Evolutionary conservation across 208 protist species (phyloP).

Genomic region (Leishmania lainsoni): DNA sequence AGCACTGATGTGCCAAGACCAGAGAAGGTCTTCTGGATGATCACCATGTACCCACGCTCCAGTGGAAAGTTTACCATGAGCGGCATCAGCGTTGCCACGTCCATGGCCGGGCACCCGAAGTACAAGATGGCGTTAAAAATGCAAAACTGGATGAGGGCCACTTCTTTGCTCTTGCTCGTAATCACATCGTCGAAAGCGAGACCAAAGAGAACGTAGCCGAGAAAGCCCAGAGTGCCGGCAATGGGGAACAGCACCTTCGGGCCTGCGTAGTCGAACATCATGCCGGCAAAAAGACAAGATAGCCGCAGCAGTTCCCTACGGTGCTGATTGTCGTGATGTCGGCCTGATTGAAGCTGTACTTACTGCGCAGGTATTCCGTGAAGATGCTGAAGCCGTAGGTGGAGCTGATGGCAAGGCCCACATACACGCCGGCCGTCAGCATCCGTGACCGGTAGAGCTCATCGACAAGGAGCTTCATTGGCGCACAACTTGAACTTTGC

Average conservation of each 20-base stretch:
- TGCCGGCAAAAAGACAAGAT: conserved; percentile 68
- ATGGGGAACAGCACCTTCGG: conserved; percentile 55
- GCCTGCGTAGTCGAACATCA: conserved; percentile 75
- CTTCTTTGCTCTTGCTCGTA: conserved; percentile 31
- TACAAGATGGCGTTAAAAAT: conserved; percentile 72
- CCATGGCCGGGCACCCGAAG: conserved; percentile 61
- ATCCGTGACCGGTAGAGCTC: conserved; percentile 75
- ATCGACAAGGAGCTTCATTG: conserved; percentile 62
- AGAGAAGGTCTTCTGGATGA: conserved; percentile 83
- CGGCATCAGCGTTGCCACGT: conserved; percentile 70
- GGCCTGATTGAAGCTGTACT: conserved; percentile 62
- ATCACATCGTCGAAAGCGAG: conserved; percentile 68
- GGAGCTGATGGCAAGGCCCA: conserved; percentile 68
- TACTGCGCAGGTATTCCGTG: conserved; percentile 47
- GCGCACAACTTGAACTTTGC: background rate
- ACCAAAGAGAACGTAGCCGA: conserved; percentile 72
- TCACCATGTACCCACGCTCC: conserved; percentile 73
- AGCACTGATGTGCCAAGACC: conserved; percentile 79
- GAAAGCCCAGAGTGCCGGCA: conserved; percentile 42
- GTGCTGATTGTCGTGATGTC: conserved; percentile 89
- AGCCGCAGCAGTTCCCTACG: conserved; percentile 65
- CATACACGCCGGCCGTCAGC: conserved; percentile 69
- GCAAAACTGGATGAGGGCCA: conserved; percentile 57
- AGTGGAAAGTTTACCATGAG: conserved; percentile 85
- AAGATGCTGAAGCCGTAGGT: conserved; percentile 83